These are phyloP conservation scores for Solanum tarapatanum DNA, from an alignment of 257 asterid genomes.

Conservation along the genomic window DNA sequence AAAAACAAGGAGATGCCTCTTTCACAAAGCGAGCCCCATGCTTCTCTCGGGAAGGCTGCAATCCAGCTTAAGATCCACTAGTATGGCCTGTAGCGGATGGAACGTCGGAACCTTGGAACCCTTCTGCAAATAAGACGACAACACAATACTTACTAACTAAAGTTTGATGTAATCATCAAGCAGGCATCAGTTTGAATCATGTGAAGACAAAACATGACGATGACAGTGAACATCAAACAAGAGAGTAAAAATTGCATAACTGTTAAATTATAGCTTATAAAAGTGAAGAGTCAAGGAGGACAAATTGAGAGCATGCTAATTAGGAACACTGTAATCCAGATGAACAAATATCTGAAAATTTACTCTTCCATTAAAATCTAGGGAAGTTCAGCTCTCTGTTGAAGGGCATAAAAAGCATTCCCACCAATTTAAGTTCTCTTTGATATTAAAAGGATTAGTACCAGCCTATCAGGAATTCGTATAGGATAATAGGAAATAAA, in stretches of 20 bases:
- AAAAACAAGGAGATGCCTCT: neutral
- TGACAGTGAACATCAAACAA: neutral
- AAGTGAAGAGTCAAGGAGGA: neutral
- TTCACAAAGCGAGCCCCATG: neutral
- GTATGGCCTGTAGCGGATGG: constrained; percentile 48
- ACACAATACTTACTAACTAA: neutral
- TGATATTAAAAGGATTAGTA: neutral
- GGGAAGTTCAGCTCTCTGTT: neutral
- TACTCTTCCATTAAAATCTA: neutral
- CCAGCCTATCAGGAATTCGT: neutral
- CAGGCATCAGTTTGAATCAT: neutral
- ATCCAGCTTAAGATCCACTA: constrained; percentile 6
- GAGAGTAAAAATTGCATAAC: neutral
- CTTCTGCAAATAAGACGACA: constrained; percentile 28
- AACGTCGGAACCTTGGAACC: constrained; percentile 35
- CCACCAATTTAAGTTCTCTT: neutral
- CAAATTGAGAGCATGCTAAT: neutral
- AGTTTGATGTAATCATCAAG: neutral
- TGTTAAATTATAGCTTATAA: neutral
- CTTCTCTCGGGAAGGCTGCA: constrained; percentile 5
- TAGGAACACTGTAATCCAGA: neutral
- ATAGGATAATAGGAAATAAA: neutral
- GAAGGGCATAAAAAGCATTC: neutral
- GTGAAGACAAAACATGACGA: neutral
- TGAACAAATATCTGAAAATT: neutral